These are phyloP conservation scores for Neurospora discreta DNA, from an alignment of 495 filamentous ascomycete genomes.

Conservation along the genomic window DNA sequence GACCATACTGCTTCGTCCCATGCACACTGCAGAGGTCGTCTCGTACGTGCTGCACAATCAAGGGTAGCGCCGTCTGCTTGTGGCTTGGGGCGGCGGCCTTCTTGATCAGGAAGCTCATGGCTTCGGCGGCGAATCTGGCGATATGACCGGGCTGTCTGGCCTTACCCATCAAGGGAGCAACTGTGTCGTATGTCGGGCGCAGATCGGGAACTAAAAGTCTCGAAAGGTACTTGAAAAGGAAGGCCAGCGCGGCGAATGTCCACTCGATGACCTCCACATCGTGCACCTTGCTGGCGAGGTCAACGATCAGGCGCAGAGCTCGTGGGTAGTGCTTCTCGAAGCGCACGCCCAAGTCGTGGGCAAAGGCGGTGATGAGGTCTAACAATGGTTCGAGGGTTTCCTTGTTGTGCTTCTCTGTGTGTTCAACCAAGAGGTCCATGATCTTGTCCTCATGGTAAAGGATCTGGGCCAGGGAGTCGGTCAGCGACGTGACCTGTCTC, in stretches of 20 bases:
- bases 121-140: conserved; percentile 83
- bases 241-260: conserved; percentile 90
- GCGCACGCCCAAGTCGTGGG: conserved; percentile 75
- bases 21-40: conserved; percentile 49
- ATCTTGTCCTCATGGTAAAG: conserved; percentile 79
- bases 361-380: conserved; percentile 75
- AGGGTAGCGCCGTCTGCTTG: conserved; percentile 58
- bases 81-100: conserved; percentile 70
- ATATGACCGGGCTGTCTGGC: conserved; percentile 72
- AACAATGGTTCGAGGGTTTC: conserved; percentile 76
- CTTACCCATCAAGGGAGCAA: conserved; percentile 80
- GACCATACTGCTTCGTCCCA: conserved; percentile 37
- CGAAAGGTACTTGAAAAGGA: conserved; percentile 94
- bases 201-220: conserved; percentile 75
- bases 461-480: conserved; percentile 83
- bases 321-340: conserved; percentile 81
- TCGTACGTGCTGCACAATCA: conserved; percentile 57
- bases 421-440: conserved; percentile 62
- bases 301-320: conserved; percentile 54
- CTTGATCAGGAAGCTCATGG: conserved; percentile 83
- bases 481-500: conserved; percentile 60
- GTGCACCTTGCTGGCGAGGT: conserved; percentile 35
- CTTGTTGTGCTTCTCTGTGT: conserved; percentile 64
- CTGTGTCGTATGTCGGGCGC: conserved; percentile 66
- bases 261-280: conserved; percentile 80